phyloP scores from a whole-genome alignment of 768 basidiomycete species.

The Astraeus odoratus region DNA sequence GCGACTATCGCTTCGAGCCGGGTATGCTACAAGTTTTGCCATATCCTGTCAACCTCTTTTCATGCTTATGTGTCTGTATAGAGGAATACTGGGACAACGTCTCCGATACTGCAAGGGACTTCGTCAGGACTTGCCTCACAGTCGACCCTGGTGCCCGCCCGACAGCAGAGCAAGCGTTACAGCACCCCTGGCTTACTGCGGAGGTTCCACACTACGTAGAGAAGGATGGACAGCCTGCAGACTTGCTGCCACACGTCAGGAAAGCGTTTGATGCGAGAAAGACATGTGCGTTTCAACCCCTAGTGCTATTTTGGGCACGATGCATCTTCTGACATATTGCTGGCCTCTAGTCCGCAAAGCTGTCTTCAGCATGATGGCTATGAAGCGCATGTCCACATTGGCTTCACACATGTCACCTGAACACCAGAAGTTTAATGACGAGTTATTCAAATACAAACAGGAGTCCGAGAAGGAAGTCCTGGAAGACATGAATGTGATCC shows the following conservation, averaged over 20 bases:
- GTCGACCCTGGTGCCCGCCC: conserved; percentile 76
- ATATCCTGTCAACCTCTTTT: background rate
- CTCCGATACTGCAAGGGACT: conserved; percentile 75
- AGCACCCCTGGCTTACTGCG: conserved; percentile 64
- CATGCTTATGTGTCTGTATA: conserved; percentile 6
- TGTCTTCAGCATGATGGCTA: conserved; percentile 78
- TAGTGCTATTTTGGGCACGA: background rate
- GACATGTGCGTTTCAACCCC: conserved; percentile 52
- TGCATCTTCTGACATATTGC: conserved; percentile 5
- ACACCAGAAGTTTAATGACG: conserved; percentile 46
- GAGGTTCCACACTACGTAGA: conserved; percentile 64
- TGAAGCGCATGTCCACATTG: conserved; percentile 69
- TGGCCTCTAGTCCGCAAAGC: conserved; percentile 71
- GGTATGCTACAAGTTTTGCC: conserved; percentile 21
- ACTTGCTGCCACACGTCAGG: conserved; percentile 86
- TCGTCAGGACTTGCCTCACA: conserved; percentile 78
- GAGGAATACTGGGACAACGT: conserved; percentile 85
- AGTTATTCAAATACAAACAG: conserved; percentile 65
- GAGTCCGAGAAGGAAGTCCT: conserved; percentile 59
- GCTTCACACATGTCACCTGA: conserved; percentile 32
- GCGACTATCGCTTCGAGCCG: conserved; percentile 89
- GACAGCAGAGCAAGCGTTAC: conserved; percentile 65
- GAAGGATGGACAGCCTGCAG: conserved; percentile 51
- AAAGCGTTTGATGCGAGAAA: conserved; percentile 84
- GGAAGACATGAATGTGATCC: conserved; percentile 39